phyloP scores from a whole-genome alignment of 805 yeast species.

The Suhomyces kilbournensis region DNA sequence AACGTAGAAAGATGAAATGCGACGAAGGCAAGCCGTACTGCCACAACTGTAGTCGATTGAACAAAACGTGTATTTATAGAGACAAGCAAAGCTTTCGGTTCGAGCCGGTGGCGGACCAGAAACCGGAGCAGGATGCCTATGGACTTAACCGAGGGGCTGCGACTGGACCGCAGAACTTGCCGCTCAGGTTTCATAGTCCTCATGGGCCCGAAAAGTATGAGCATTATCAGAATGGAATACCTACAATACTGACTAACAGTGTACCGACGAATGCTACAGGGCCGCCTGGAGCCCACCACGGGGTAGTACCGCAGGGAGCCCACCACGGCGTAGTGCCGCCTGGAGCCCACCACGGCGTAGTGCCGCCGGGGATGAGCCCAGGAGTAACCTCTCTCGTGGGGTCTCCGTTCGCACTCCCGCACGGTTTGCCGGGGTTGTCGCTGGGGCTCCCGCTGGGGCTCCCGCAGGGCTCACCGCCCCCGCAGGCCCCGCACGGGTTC shows the following conservation, averaged over 20 bases:
- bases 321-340: no score
- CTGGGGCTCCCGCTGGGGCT: no score
- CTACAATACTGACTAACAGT: no score
- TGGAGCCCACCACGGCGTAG: no score
- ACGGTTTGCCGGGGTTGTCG: no score
- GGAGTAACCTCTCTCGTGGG: no score
- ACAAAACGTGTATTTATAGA: constrained; percentile 29
- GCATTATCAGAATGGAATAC: background rate
- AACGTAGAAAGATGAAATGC: constrained; percentile 43
- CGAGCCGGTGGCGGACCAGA: background rate
- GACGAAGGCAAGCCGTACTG: constrained; percentile 40
- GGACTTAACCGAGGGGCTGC: background rate
- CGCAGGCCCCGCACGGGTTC: background rate
- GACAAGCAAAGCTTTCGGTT: constrained; percentile 11
- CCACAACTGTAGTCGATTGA: constrained; percentile 33
- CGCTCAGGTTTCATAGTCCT: background rate
- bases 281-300: no score
- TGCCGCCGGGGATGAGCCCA: no score
- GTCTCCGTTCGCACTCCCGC: no score
- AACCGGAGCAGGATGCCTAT: background rate
- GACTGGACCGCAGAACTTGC: background rate
- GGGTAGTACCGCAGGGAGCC: no score
- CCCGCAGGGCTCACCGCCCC: background rate
- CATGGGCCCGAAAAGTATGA: background rate
- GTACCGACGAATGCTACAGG: background rate